Evolutionary conservation across 1,284 basidiomycete species (phyloP), one percentile per base, ranked within the genome.

Genomic region (Apiotrichum sp.): DNA sequence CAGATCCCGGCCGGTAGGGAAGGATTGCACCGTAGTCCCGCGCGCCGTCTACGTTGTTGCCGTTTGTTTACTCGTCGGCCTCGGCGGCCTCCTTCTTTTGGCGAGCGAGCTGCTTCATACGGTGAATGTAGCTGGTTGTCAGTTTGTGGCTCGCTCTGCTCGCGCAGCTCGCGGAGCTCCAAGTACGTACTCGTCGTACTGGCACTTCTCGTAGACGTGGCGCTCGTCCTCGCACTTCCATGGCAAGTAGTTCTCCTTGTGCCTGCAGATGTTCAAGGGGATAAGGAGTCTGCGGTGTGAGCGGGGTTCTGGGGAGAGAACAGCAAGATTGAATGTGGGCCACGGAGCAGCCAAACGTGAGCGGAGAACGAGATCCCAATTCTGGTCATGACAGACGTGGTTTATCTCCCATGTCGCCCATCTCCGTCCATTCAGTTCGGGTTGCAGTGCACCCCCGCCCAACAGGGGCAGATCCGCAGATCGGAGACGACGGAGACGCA

Each of bases 161-260:
- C 22, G 22, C 22, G 22, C 22, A 22, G 22, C 22, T 22, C 22
- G 22, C 22, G 22, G 22, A 22, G 22, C 22, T 22, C 22, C 22
- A 22, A 22, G 33, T 13, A 85, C 88, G 75, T 73, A 91, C 88
- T 92, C 89, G 65, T 91, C 88, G 72, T 90, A 91, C 75, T 92
- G 89, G 73, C 89, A 91, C 78, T 88, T 92, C 54, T 58, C 53
- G 53, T 59, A 58, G n/a, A 49, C 43, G 47, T 57, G 55, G 39
- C 52, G 78, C 80, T 90, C 85, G 63, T 88, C 82, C 70, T 88
- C 84, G 74, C 88, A 90, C 67, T 88, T 84, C 88, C 88, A 91
- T 16, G 87, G 87, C 61, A 86, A 75, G 71, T 89, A 91, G 42
- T 79, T 77, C 53, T 82, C 82, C 70, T 86, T 80, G 71, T 83